Evolutionary conservation across 352 stramenopile species (phyloP).

Genomic region (Achlya hypogyna): DNA sequence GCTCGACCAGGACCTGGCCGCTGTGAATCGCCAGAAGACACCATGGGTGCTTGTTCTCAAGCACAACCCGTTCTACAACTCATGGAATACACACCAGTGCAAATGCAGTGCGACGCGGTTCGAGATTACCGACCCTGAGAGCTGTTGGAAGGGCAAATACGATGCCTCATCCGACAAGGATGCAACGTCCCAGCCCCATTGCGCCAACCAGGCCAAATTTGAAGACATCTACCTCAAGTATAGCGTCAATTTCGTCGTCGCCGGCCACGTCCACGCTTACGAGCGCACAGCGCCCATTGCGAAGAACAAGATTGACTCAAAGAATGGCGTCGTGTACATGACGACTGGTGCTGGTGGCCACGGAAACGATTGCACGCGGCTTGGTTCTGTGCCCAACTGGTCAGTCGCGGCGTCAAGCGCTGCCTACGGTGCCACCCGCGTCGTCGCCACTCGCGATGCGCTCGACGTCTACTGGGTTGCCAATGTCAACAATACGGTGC

Average conservation of each 20-base stretch:
- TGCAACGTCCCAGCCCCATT: slow-evolving; percentile 31
- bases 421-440: not conserved
- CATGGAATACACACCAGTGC: slow-evolving; percentile 51
- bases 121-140: slow-evolving; percentile 28
- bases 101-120: slow-evolving; percentile 34
- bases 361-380: slow-evolving; percentile 24
- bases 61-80: slow-evolving; percentile 58
- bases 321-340: slow-evolving; percentile 24
- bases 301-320: slow-evolving; percentile 7
- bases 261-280: slow-evolving; percentile 25
- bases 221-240: slow-evolving; percentile 23
- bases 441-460: not conserved
- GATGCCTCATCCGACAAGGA: slow-evolving; percentile 8
- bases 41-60: slow-evolving; percentile 33
- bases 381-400: slow-evolving; percentile 2
- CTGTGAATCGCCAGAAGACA: slow-evolving; percentile 25
- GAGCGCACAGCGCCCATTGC: slow-evolving; percentile 1
- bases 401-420: not conserved
- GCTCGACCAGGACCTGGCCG: slow-evolving; percentile 25
- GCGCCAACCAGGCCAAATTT: slow-evolving; percentile 23
- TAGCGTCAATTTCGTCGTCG: slow-evolving; percentile 21
- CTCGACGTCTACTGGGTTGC: slow-evolving; percentile 35
- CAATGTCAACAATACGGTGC: slow-evolving; percentile 23
- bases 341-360: slow-evolving; percentile 12
- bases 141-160: slow-evolving; percentile 40